Conservation (phyloP, 1,139 yeast genomes). For the Geotrichum fermentans region DNA sequence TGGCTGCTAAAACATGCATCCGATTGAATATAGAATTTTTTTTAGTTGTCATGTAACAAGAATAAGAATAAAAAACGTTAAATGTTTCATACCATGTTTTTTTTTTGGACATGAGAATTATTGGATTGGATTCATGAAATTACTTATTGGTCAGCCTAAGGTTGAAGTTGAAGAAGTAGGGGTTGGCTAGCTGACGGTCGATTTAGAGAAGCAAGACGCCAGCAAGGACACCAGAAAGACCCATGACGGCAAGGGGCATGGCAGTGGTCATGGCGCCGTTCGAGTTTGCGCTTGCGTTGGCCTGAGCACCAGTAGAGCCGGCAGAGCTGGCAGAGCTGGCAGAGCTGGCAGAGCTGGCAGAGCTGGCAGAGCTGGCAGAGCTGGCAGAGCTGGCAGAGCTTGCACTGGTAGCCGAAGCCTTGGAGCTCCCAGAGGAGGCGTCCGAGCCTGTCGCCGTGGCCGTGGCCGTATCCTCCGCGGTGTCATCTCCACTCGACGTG, state of each 20-base stretch:
- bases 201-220: neutral
- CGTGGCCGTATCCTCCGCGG: neutral
- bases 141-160: too few species aligned
- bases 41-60: too few species aligned
- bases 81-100: too few species aligned
- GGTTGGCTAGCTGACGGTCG: too few species aligned
- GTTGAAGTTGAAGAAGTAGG: too few species aligned
- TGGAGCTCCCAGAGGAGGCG: neutral
- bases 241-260: neutral
- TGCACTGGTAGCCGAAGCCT: neutral
- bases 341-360: neutral
- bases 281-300: neutral
- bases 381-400: neutral
- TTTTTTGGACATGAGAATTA: too few species aligned
- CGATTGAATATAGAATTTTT: too few species aligned
- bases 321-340: neutral
- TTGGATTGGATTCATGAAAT: too few species aligned
- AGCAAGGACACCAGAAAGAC: slow-evolving; percentile 3
- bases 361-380: neutral
- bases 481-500: neutral
- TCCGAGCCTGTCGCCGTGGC: neutral
- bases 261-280: slow-evolving; percentile 1
- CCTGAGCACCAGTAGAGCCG: neutral
- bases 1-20: too few species aligned
- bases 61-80: too few species aligned